Evolutionary conservation across 352 stramenopile species (phyloP).

Genomic region (Phytophthora litchii): DNA sequence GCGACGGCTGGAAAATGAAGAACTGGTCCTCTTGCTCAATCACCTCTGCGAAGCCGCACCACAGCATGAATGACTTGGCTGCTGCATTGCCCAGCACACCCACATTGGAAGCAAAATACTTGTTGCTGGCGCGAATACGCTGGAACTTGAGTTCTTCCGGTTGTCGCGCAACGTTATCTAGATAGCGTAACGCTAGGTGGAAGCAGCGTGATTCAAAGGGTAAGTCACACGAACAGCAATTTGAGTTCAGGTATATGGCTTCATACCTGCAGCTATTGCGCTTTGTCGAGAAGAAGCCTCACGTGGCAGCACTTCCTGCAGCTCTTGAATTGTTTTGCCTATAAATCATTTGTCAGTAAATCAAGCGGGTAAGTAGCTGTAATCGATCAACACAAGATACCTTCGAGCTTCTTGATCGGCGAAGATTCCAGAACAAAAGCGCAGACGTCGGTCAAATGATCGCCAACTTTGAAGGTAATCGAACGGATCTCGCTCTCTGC

Average conservation of each 20-base stretch:
- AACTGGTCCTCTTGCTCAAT: conserved; percentile 42
- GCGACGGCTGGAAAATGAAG: conserved; percentile 42
- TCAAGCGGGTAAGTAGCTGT: neutral
- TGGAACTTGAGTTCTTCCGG: conserved; percentile 70
- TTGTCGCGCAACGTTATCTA: conserved; percentile 66
- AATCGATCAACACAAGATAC: conserved; percentile 18
- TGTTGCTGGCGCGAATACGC: conserved; percentile 75
- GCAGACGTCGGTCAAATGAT: conserved; percentile 65
- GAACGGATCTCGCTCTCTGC: conserved; percentile 56
- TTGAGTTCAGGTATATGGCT: conserved; percentile 3
- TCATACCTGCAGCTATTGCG: conserved; percentile 43
- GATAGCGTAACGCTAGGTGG: conserved; percentile 55
- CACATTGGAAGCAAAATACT: conserved; percentile 68
- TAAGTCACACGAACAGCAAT: conserved; percentile 5
- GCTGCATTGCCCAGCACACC: conserved; percentile 27
- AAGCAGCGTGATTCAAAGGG: conserved; percentile 5
- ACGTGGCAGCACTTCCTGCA: conserved; percentile 24
- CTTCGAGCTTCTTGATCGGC: conserved; percentile 20
- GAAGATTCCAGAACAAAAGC: conserved; percentile 50
- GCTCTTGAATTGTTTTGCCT: conserved; percentile 33
- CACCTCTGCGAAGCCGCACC: conserved; percentile 58
- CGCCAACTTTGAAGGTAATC: conserved; percentile 64
- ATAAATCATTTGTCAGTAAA: neutral
- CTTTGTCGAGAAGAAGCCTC: conserved; percentile 26
- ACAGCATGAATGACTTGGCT: conserved; percentile 40